Evolutionary conservation across 192 early-diverging fungal species (phyloP).

Genomic region (Fimicolochytrium jonesii): DNA sequence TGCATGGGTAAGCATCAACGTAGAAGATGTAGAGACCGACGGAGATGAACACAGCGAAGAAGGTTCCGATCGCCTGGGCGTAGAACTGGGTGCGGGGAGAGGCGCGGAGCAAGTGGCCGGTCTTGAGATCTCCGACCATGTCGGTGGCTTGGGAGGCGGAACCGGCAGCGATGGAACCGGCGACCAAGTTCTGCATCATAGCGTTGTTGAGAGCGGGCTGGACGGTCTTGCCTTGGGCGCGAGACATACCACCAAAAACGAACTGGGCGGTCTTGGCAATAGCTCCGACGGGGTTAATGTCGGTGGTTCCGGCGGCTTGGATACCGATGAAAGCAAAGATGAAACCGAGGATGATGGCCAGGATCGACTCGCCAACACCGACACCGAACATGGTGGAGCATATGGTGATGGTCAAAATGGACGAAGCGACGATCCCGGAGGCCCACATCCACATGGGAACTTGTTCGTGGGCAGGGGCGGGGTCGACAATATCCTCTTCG

Average conservation of each 20-base stretch:
- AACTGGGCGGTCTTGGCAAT: conserved; percentile 84
- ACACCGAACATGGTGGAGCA: conserved; percentile 66
- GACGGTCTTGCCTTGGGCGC: conserved; percentile 43
- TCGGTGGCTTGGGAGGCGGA: conserved; percentile 65
- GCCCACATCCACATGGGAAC: conserved; percentile 61
- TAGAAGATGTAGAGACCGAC: conserved; percentile 59
- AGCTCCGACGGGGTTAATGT: conserved; percentile 77
- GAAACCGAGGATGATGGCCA: conserved; percentile 68
- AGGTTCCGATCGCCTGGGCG: conserved; percentile 74
- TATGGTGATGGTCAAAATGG: conserved; percentile 47
- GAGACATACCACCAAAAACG: conserved; percentile 71
- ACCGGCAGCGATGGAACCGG: conserved; percentile 74
- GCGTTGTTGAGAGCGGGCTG: conserved; percentile 40
- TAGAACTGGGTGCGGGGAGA: conserved; percentile 81
- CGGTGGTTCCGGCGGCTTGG: conserved; percentile 74
- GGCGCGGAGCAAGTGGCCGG: conserved; percentile 75
- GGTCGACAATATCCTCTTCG: conserved; percentile 30
- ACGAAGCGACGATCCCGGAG: conserved; percentile 59
- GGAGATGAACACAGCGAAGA: conserved; percentile 58
- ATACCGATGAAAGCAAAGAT: conserved; percentile 74
- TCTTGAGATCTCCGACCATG: conserved; percentile 79
- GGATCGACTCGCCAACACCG: conserved; percentile 56
- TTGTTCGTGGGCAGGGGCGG: conserved; percentile 43
- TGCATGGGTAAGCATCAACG: conserved; percentile 60
- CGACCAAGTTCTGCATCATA: conserved; percentile 67